Conservation (phyloP, 2,329 filamentous ascomycete genomes). For the Verticillium nonalfalfae region DNA sequence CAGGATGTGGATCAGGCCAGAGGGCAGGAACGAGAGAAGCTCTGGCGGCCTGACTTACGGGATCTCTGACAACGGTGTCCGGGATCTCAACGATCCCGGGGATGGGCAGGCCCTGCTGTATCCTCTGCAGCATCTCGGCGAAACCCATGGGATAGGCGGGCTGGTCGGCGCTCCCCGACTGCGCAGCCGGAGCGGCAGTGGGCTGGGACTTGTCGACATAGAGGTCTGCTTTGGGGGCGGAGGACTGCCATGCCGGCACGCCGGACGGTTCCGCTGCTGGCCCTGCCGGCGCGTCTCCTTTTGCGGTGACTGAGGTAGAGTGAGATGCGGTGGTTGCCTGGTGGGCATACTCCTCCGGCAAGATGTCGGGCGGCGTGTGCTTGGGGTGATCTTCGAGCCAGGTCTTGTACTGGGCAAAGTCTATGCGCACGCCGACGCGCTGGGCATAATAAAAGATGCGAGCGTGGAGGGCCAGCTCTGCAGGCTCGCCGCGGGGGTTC, state of each 20-base stretch:
- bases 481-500: conserved; percentile 41
- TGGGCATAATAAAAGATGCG: conserved; percentile 61
- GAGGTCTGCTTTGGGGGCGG: conserved; percentile 41
- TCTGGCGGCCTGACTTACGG: conserved; percentile 39
- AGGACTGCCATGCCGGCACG: conserved; percentile 38
- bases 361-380: conserved; percentile 25
- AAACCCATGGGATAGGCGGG: conserved; percentile 79
- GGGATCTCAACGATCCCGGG: conserved; percentile 86
- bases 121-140: conserved; percentile 77
- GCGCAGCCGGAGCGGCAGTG: conserved; percentile 4
- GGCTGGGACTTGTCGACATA: conserved; percentile 29
- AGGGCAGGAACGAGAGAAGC: background rate
- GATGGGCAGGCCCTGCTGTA: conserved; percentile 75
- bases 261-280: background rate
- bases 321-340: background rate
- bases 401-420: conserved; percentile 61
- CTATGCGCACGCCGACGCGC: conserved; percentile 45
- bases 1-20: background rate
- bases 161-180: conserved; percentile 26
- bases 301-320: background rate
- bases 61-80: conserved; percentile 65
- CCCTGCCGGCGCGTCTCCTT: background rate
- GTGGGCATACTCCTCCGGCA: conserved; percentile 24
- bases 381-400: conserved; percentile 44
- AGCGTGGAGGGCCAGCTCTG: conserved; percentile 57